A percentile compares a stretch with the other conserved stretches of the same genome.
These are phyloP conservation scores for Litsea cubeba DNA, from an alignment of 164 flowering plant species.

Conservation along the genomic window DNA sequence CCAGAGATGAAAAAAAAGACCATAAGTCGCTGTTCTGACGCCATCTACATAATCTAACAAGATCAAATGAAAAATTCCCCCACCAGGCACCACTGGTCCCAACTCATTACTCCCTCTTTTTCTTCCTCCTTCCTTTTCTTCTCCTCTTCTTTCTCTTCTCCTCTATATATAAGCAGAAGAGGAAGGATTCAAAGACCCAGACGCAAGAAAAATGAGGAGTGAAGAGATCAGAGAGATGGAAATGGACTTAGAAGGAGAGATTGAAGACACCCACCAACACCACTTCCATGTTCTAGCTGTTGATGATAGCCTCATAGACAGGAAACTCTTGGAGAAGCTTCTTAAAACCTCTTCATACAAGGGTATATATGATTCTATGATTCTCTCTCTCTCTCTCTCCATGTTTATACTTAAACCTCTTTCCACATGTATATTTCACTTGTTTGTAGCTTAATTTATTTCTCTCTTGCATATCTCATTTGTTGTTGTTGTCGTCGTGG, in stretches of 20 bases:
- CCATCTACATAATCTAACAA: background rate
- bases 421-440: background rate
- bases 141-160: too few relatives aligned
- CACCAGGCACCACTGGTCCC: background rate
- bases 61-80: background rate
- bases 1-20: background rate
- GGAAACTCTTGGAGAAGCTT: conserved; percentile 65
- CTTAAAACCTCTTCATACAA: conserved; percentile 53
- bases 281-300: conserved; percentile 77
- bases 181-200: too few relatives aligned
- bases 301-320: conserved; percentile 66
- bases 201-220: too few relatives aligned
- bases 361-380: conserved; percentile 19
- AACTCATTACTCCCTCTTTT: background rate
- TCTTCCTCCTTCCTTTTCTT: background rate
- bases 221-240: background rate
- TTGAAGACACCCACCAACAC: conserved; percentile 14
- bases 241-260: background rate
- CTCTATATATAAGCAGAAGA: too few relatives aligned
- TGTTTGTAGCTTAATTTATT: background rate
- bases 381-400: background rate
- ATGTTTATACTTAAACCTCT: too few relatives aligned
- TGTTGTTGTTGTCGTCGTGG: conserved; percentile 1
- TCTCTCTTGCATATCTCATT: background rate
- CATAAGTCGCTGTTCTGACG: conserved; percentile 6